Evolutionary conservation across 2,329 filamentous ascomycete species (phyloP).

Genomic region (Penicillium sp.): DNA sequence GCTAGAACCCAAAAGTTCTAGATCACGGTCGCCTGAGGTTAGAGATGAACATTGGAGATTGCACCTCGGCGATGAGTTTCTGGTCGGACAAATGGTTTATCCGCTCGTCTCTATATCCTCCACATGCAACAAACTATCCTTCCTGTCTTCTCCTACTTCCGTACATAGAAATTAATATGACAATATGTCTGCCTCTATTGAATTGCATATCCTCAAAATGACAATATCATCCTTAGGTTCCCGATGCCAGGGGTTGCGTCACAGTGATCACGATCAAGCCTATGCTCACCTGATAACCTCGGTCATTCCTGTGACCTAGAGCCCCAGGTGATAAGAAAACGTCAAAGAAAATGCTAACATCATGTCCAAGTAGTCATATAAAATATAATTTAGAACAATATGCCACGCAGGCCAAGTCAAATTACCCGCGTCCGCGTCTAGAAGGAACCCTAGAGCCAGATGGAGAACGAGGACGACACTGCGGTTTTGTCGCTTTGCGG

Average conservation of each 20-base stretch:
- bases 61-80: slow-evolving; percentile 9
- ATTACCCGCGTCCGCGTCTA: not conserved
- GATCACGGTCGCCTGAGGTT: slow-evolving; percentile 3
- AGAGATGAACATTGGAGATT: not conserved
- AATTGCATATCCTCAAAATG: not conserved
- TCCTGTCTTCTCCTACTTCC: not conserved
- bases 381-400: not conserved
- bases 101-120: not conserved
- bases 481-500: slow-evolving; percentile 5
- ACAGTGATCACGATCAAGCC: not conserved
- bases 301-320: slow-evolving; percentile 1
- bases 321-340: slow-evolving; percentile 4
- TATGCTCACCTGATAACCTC: slow-evolving; percentile 6
- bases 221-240: not conserved
- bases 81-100: slow-evolving; percentile 6
- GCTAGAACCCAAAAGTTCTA: not conserved
- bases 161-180: not conserved
- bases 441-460: slow-evolving; percentile 10
- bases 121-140: not conserved
- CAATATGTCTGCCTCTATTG: not conserved
- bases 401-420: not conserved
- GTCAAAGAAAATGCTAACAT: not conserved
- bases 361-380: not conserved
- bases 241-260: not conserved
- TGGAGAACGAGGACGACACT: slow-evolving; percentile 16